Percentiles rank a stretch among this genome's conserved stretches.
Conservation (phyloP, 257 asterid genomes). For the Phtheirospermum japonicum region DNA sequence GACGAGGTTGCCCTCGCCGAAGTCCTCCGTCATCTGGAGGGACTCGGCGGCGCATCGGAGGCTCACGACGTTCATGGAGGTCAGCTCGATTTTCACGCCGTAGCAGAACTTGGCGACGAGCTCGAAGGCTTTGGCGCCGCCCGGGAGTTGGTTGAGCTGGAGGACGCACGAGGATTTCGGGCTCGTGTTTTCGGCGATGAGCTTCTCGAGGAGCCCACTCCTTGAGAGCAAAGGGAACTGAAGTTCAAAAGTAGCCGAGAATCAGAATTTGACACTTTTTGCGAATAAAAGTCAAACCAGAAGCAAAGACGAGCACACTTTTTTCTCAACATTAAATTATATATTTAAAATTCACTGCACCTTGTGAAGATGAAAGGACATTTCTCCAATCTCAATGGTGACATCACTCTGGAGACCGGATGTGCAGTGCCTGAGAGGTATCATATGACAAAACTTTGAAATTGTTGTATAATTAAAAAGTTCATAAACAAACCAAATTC, state of each 20-base stretch:
- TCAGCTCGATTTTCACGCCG: slow-evolving; percentile 71
- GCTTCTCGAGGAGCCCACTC: slow-evolving; percentile 69
- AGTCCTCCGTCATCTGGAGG: slow-evolving; percentile 79
- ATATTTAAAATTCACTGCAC: too few relatives aligned
- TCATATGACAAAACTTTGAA: too few relatives aligned
- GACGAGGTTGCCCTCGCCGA: slow-evolving; percentile 75
- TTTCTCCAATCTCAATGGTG: slow-evolving; percentile 73
- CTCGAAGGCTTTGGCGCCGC: slow-evolving; percentile 88
- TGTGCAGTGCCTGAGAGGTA: slow-evolving; percentile 76
- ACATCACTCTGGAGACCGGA: slow-evolving; percentile 85
- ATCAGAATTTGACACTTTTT: too few relatives aligned
- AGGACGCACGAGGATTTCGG: slow-evolving; percentile 37
- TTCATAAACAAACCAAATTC: too few relatives aligned
- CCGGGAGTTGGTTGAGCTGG: slow-evolving; percentile 65
- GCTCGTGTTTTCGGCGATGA: slow-evolving; percentile 46
- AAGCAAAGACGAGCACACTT: too few relatives aligned
- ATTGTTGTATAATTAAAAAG: too few relatives aligned
- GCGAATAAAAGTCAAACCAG: too few relatives aligned
- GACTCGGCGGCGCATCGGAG: slow-evolving; percentile 85
- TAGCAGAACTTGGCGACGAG: slow-evolving; percentile 81
- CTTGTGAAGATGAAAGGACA: slow-evolving; percentile 92
- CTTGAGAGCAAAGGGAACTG: slow-evolving; percentile 84
- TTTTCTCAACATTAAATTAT: too few relatives aligned
- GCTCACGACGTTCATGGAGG: slow-evolving; percentile 62
- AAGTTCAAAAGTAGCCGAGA: too few relatives aligned